Percentiles rank a stretch among this genome's conserved stretches.
Conservation (phyloP, 257 asterid genomes). For the Handroanthus guayacan region DNA sequence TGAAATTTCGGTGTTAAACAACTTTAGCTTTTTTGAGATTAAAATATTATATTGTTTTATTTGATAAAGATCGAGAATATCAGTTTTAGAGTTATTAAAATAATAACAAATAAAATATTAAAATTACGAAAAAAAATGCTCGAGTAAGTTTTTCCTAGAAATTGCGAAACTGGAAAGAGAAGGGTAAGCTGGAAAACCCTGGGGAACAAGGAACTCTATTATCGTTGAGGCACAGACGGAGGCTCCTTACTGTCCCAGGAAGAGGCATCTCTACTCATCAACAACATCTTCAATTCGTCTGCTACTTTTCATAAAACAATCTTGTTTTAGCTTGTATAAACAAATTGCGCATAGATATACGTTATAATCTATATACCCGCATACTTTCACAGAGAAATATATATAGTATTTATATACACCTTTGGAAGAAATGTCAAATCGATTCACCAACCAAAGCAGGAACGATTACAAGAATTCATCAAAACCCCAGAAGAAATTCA, state of each 20-base stretch:
- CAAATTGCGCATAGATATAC: background rate
- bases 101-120: no score
- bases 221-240: background rate
- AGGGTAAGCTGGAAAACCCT: background rate
- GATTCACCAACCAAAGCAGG: constrained; percentile 46
- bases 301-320: background rate
- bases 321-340: background rate
- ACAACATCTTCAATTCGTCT: background rate
- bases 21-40: no score
- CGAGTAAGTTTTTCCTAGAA: no score
- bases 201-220: background rate
- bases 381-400: background rate
- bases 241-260: background rate
- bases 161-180: no score
- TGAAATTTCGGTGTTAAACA: no score
- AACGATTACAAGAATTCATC: constrained; percentile 48
- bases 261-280: background rate
- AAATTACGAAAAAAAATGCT: background rate
- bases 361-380: no score
- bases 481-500: constrained; percentile 55
- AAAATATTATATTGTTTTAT: no score
- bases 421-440: constrained; percentile 60
- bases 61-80: no score
- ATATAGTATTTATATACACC: background rate
- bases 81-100: no score